phyloP scores from a whole-genome alignment of 768 basidiomycete species.

The Sporobolomyces pararoseus region DNA sequence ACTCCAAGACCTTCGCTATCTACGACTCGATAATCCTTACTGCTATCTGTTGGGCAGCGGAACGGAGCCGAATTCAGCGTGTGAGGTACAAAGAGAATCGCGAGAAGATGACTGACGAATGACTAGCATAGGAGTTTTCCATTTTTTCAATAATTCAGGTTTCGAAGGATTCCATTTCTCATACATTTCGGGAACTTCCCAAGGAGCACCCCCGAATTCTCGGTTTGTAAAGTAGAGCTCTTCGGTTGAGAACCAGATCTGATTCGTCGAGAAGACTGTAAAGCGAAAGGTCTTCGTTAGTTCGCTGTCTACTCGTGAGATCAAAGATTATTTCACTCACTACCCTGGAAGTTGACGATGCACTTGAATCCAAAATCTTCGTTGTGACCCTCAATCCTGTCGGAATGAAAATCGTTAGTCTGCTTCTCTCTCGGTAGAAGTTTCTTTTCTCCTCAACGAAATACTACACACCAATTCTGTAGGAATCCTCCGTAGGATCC shows the following conservation, averaged over 20 bases:
- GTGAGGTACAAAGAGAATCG: not conserved
- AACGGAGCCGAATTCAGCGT: not conserved
- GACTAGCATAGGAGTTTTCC: no score
- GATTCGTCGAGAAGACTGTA: slow-evolving; percentile 69
- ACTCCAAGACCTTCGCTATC: slow-evolving; percentile 39
- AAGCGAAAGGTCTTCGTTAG: not conserved
- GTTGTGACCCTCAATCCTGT: slow-evolving; percentile 81
- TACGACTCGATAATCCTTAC: slow-evolving; percentile 42
- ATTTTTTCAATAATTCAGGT: slow-evolving; percentile 46
- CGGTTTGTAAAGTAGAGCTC: slow-evolving; percentile 54
- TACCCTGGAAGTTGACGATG: slow-evolving; percentile 82
- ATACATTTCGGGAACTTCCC: slow-evolving; percentile 43
- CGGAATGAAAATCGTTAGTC: not conserved
- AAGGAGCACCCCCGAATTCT: slow-evolving; percentile 44
- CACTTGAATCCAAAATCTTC: slow-evolving; percentile 85
- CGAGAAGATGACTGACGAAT: slow-evolving; percentile 27
- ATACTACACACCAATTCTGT: slow-evolving; percentile 17
- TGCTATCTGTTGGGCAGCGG: slow-evolving; percentile 30
- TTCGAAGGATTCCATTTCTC: slow-evolving; percentile 41
- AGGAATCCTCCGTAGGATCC: slow-evolving; percentile 47
- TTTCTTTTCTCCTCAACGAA: no score
- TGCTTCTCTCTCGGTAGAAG: not conserved
- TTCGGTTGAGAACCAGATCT: slow-evolving; percentile 83
- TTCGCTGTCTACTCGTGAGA: no score
- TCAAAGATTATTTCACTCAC: slow-evolving; percentile 43